phyloP scores from a whole-genome alignment of 2,329 filamentous ascomycete genomes.

The Tolypocladium sp. region DNA sequence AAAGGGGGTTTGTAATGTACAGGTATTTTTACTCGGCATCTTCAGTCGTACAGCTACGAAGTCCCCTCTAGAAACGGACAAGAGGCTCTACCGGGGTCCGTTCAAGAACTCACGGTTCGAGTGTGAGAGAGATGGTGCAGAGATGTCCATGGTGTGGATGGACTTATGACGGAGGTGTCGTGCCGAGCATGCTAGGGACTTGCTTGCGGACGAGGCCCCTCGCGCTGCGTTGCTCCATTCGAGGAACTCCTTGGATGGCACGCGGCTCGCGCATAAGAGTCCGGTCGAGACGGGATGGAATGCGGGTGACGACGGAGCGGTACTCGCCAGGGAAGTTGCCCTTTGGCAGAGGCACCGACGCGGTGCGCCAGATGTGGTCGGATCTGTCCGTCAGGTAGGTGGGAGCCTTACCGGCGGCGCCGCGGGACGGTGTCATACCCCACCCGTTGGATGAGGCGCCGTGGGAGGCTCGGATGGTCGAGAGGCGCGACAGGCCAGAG shows the following conservation, averaged over 20 bases:
- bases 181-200: slow-evolving; percentile 39
- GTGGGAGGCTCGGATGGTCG: slow-evolving; percentile 48
- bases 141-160: neutral
- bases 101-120: neutral
- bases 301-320: slow-evolving; percentile 49
- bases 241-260: slow-evolving; percentile 79
- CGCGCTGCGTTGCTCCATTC: slow-evolving; percentile 42
- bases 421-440: slow-evolving; percentile 22
- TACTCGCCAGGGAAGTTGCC: slow-evolving; percentile 57
- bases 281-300: slow-evolving; percentile 77
- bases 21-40: neutral
- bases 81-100: neutral
- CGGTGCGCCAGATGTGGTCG: slow-evolving; percentile 72
- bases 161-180: slow-evolving; percentile 28
- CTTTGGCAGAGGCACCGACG: slow-evolving; percentile 49
- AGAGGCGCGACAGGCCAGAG: slow-evolving; percentile 52
- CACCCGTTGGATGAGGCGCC: slow-evolving; percentile 34
- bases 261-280: slow-evolving; percentile 86
- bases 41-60: neutral
- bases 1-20: neutral
- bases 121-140: neutral
- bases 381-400: slow-evolving; percentile 62
- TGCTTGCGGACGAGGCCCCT: slow-evolving; percentile 46
- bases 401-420: slow-evolving; percentile 30
- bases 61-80: neutral